Evolutionary conservation across 495 filamentous ascomycete genomes (phyloP), one percentile per base, ranked within the genome.

Genomic region (Lentithecium fluviatile): DNA sequence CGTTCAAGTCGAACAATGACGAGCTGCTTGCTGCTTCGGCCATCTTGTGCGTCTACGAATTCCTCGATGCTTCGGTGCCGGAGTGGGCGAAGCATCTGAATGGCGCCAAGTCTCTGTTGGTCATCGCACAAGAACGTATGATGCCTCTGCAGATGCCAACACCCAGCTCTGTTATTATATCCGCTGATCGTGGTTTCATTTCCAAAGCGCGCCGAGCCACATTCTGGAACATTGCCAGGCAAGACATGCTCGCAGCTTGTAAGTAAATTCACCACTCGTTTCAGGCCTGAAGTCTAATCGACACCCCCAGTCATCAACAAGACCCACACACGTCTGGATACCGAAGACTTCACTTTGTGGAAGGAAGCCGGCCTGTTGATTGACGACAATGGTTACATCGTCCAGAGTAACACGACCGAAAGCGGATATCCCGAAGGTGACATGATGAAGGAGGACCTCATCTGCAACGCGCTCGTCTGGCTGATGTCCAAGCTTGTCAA

Each of bases 161-260:
- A 29, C 76, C 75, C n/a, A 71, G 70, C 12, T 48, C 43, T 17
- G 47, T 38, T 10, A 29, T 62, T 20, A 25, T 47, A 69, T 55
- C 61, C 1, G 59, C 64, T 23, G 57, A 65, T 17, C 51, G 65
- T 10, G 69, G 70, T 5, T 71, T 75, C 17, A 74, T 80, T 0
- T 83, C 80, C 1, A 81, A 80, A 66, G 82, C 82, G 4, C 75
- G 83, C 3, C 78, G 70, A 65, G 83, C 83, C 6, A 83, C 80
- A 0, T 86, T 86, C 66, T 86, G 83, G 83, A 85, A 85, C 61
- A 84, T 85, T 68, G 84, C 83, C 19, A 74, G 83, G 37, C 83
- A 86, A 66, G 83, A 86, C 65, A 83, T 85, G 71, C 73, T 87
- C 8, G 79, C 82, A 67, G 82, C 83, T 29, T 84, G 81, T 84